Evolutionary conservation across 2,329 filamentous ascomycete genomes (phyloP).

Genomic region (Lasiodiplodia theobromae): DNA sequence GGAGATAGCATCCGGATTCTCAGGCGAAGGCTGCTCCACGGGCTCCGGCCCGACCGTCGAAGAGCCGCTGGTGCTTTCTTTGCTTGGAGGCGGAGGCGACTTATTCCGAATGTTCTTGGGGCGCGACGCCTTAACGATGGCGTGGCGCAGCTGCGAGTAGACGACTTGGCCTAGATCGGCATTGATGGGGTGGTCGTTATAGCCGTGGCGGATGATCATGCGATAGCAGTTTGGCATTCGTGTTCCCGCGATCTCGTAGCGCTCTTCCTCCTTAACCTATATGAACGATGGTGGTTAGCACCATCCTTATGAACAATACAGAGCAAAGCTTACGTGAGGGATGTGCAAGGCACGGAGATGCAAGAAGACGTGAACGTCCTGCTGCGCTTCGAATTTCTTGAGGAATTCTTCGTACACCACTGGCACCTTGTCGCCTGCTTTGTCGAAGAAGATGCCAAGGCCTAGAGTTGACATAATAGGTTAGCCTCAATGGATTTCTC

Average conservation of each 20-base stretch:
- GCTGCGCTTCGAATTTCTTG: slow-evolving; percentile 71
- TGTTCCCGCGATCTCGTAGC: slow-evolving; percentile 56
- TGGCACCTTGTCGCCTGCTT: slow-evolving; percentile 70
- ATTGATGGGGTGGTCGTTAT: slow-evolving; percentile 73
- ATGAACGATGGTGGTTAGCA: not conserved
- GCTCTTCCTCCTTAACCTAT: slow-evolving; percentile 48
- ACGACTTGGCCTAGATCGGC: slow-evolving; percentile 68
- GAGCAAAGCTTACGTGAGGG: slow-evolving; percentile 51
- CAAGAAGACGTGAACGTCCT: slow-evolving; percentile 76
- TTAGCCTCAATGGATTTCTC: slow-evolving; percentile 16
- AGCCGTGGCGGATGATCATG: slow-evolving; percentile 74
- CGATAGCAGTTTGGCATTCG: slow-evolving; percentile 70
- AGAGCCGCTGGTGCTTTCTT: slow-evolving; percentile 20
- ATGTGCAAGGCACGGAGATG: slow-evolving; percentile 70
- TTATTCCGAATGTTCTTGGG: not conserved
- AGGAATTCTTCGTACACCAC: slow-evolving; percentile 76
- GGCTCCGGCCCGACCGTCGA: not conserved
- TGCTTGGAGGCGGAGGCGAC: not conserved
- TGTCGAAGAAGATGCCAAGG: slow-evolving; percentile 81
- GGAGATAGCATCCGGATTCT: slow-evolving; percentile 46
- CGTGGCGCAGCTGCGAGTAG: slow-evolving; percentile 63
- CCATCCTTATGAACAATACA: not conserved
- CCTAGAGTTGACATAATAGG: slow-evolving; percentile 53
- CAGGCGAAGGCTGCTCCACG: not conserved
- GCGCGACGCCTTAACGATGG: slow-evolving; percentile 36